phyloP scores from a whole-genome alignment of 495 filamentous ascomycete species.

The Aspergillus baeticus region DNA sequence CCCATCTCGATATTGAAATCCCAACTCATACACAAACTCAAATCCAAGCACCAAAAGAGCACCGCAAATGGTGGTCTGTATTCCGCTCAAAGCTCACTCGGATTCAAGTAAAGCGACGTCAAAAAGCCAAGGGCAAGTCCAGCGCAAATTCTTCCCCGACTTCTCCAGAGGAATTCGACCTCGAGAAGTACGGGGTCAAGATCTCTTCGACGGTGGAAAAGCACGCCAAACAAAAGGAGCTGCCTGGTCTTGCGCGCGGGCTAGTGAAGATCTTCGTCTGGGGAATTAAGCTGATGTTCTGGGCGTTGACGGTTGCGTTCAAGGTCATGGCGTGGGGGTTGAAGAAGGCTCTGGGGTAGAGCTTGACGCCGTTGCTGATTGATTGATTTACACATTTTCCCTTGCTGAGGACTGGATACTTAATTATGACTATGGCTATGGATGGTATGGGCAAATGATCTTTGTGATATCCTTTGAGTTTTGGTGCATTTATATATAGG shows the following conservation, averaged over 20 bases:
- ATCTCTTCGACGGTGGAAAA: not conserved
- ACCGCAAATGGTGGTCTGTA: not conserved
- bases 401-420: not conserved
- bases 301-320: constrained; percentile 32
- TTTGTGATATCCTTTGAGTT: too few species aligned
- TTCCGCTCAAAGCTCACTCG: constrained; percentile 17
- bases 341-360: constrained; percentile 36
- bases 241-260: constrained; percentile 36
- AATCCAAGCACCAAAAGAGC: not conserved
- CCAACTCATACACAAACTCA: not conserved
- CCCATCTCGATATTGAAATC: not conserved
- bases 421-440: too few species aligned
- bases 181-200: constrained; percentile 40
- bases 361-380: constrained; percentile 24
- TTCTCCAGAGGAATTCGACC: constrained; percentile 39
- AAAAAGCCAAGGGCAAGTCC: constrained; percentile 23
- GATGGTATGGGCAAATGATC: too few species aligned
- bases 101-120: not conserved
- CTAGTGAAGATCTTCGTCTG: constrained; percentile 39
- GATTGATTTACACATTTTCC: not conserved
- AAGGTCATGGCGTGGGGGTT: constrained; percentile 43
- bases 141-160: not conserved
- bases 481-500: too few species aligned
- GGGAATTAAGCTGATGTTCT: constrained; percentile 38
- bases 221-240: constrained; percentile 36